Base-by-base conservation (phyloP, 352 stramenopile genomes). In the Peronospora farinosa region DNA sequence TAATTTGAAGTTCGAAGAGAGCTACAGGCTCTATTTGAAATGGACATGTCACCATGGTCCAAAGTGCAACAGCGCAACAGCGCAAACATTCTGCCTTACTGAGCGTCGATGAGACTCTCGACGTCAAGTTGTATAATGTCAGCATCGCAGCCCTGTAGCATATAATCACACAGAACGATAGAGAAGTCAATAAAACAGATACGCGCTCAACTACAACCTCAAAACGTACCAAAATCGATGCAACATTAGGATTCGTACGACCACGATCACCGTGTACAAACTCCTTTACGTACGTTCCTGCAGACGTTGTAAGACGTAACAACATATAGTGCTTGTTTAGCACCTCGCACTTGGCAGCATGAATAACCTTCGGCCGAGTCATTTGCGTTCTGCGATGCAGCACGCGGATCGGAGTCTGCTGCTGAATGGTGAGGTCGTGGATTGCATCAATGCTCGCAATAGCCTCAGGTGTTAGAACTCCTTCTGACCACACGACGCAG, bases 201-300 rank as follows among this genome's bases (percentile, higher is more conserved):
- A 27, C 23, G 37, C 21, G 25, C 2, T 28, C 17, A 30, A 13
- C 2, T 16, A 21, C 15, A 57, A 5, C 25, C 28, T 32, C 39
- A 19, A 5, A 51, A 57, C 66, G 7, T 74, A 85, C 84, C 40
- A 98, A 64, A 52, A 98, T 81, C 9, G 80, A 78, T 5, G 83
- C 74, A 8, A 99, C 75, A 62, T 94, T 98, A 10, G 97, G 97
- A 53, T 84, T 54, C n/a, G 96, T 99, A 40, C 97, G 84, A 8
- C 96, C 95, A 30, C 97, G 89, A 76, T 99, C 97, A 13, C 96
- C 95, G 67, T 99, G 96, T 17, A 99, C 93, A 68, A 99, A 99
- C 74, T 99, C 97, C 65, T 99, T 99, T 37, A 99, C 96, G 64
- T 99, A 99, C 7, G 96, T 98, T 38, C 92, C 92, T 4, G 94